Conservation (phyloP, 1,139 yeast genomes). For the Suhomyces choctaworum region DNA sequence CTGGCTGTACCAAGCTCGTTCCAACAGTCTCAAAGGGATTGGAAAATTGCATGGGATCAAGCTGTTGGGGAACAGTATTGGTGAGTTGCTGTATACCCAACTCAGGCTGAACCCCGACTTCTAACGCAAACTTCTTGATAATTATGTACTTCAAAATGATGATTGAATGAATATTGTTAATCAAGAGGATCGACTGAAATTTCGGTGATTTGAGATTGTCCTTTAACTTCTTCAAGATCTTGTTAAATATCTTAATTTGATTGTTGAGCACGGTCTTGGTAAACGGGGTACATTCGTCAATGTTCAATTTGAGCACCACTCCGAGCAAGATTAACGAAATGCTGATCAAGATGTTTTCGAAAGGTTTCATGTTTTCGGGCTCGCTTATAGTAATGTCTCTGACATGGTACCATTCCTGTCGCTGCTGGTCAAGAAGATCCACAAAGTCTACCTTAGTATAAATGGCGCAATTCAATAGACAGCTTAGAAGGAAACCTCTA, state of each 20-base stretch:
- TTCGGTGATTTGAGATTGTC: constrained; percentile 13
- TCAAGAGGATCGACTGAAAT: constrained; percentile 23
- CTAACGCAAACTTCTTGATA: constrained; percentile 19
- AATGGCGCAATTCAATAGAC: constrained; percentile 34
- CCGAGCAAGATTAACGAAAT: constrained; percentile 30
- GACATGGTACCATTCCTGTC: constrained; percentile 26
- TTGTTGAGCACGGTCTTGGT: constrained; percentile 25
- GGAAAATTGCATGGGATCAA: constrained; percentile 3
- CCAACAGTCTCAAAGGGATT: not conserved
- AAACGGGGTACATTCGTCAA: constrained; percentile 16
- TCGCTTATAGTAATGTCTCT: constrained; percentile 9
- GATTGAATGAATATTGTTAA: constrained; percentile 33
- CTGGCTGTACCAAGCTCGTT: not conserved
- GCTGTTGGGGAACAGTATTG: not conserved
- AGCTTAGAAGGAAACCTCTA: constrained; percentile 29
- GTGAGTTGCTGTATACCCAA: not conserved
- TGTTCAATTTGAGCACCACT: constrained; percentile 19
- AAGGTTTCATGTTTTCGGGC: constrained; percentile 9
- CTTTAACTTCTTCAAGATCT: constrained; percentile 24
- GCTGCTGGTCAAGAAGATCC: constrained; percentile 25
- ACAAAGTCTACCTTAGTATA: constrained; percentile 18
- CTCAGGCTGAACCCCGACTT: not conserved
- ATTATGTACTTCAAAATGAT: constrained; percentile 34
- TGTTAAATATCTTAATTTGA: constrained; percentile 36
- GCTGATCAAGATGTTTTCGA: constrained; percentile 30